Evolutionary conservation across 768 basidiomycete genomes (phyloP), one percentile per base, ranked within the genome.

Genomic region (Sporobolomyces pararoseus): DNA sequence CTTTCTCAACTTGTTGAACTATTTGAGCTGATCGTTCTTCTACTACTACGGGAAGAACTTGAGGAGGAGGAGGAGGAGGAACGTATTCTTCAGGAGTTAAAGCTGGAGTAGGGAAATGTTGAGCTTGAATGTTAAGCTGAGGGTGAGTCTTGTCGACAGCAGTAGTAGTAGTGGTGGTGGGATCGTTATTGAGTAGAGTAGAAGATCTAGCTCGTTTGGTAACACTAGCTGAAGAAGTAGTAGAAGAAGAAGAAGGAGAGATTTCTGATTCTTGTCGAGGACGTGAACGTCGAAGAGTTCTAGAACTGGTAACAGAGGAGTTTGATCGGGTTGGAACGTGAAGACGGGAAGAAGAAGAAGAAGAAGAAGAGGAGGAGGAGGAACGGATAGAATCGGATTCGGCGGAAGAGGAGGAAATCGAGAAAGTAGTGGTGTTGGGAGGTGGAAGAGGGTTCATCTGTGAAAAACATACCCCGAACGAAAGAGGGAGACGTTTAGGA

Each of bases 31-130:
- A 42, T 42, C 39, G 39, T n/a, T n/a, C n/a, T n/a, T n/a, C n/a
- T n/a, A n/a, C n/a, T n/a, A 42, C 10, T 9, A 42, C 17, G 10
- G 39, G 39, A 9, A 17, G 39, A 9, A 42, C 10, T 17, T 42
- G 39, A 42, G 17, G 39, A 42, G 17, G 39, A 42, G 39, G 9
- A 9, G 39, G 39, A 9, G 9, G 39, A 17, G 44, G 46, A 21
- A 16, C 29, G 10, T 23, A 23, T 17, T 25, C 31, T 17, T 70
- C 58, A 17, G 63, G 63, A 25, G 68, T 61, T 17, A 65, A 34
- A 10, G 31, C 58, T 23, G 68, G 68, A 21, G 68, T 64, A 27
- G 63, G 42, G 51, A 39, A 59, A 50, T 59, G 61, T n/a, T n/a
- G n/a, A n/a, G n/a, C n/a, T n/a, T n/a, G n/a, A n/a, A n/a, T n/a